Evolutionary conservation across 352 stramenopile species (phyloP).

Genomic region (Pythium dissimile): DNA sequence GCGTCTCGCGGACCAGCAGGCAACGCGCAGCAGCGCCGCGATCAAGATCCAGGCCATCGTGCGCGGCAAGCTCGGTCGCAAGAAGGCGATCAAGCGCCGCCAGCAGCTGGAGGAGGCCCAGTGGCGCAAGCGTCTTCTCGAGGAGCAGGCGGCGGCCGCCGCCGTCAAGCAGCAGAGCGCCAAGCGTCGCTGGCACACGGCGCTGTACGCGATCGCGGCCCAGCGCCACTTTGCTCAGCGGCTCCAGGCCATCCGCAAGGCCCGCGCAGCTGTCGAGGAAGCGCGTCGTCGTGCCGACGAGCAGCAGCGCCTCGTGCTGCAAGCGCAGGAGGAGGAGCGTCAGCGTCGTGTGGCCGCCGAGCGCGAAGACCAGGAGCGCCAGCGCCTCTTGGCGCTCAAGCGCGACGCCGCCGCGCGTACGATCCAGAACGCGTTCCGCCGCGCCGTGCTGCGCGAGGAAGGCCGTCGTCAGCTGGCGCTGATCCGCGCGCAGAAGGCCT

Average conservation of each 20-base stretch:
- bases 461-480: conserved; percentile 63
- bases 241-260: conserved; percentile 80
- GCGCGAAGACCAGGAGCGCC: conserved; percentile 60
- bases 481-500: conserved; percentile 64
- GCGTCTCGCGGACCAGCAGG: conserved; percentile 32
- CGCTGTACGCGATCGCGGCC: conserved; percentile 62
- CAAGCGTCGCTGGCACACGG: conserved; percentile 74
- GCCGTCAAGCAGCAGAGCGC: conserved; percentile 73
- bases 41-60: conserved; percentile 80
- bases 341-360: conserved; percentile 51
- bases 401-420: conserved; percentile 43
- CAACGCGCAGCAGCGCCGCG: conserved; percentile 29
- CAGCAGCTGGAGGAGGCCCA: conserved; percentile 73
- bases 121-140: conserved; percentile 68
- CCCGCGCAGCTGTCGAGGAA: conserved; percentile 72
- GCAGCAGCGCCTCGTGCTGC: conserved; percentile 53
- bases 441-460: conserved; percentile 61
- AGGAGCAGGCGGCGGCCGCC: conserved; percentile 63
- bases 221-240: conserved; percentile 79
- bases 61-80: conserved; percentile 76
- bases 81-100: conserved; percentile 57
- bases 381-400: conserved; percentile 57
- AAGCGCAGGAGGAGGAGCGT: conserved; percentile 71
- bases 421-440: conserved; percentile 75
- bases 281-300: conserved; percentile 67